Evolutionary conservation across 2,329 filamentous ascomycete genomes (phyloP), one percentile per base, ranked within the genome.

Genomic region (Aureobasidium sp.): DNA sequence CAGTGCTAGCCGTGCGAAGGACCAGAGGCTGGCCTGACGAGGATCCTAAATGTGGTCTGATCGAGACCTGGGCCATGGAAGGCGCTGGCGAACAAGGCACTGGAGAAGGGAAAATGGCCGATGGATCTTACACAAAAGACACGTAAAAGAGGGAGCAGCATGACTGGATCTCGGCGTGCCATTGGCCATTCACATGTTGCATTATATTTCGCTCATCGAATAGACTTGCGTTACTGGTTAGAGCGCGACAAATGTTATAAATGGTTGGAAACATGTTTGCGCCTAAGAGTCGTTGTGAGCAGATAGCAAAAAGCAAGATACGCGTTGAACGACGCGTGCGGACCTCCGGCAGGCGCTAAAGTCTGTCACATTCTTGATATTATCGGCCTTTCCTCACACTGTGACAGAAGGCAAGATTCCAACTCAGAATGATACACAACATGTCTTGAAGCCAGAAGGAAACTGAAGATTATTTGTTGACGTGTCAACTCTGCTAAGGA

Each of bases 1-100:
- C 95, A 71, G 87, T 99, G 3, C 75, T 93, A 57, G 90, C 90
- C 68, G 81, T 97, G 27, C 82, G 93, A 64, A 80, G 84, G 65
- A 81, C 81, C 47, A 77, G 88, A 62, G 92, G 91, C 1, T 84
- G 88, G 64, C 83, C 88, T 0, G 91, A 96, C 63, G 88, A 95
- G 67, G 90, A 96, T 67, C 86, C 89, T 0, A 86, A 88, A 66
- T 82, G 86, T 52, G 88, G 86, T 9, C 75, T 92, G 32, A 90
- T 89, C 0, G 89, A 93, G 74, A 96, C 91, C 1, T 97, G 90
- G 87, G 78, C 82, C 39, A 74, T 76, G 65, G 84, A 84, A 0
- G 72, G 21, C 21, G 21, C 21, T 21, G 21, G 21, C 21, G 21
- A 21, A 21, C 21, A 21, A 21, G 21, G 71, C 0, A 78, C 77